phyloP scores from a whole-genome alignment of 352 stramenopile species.

The Blastocystis sp. region DNA sequence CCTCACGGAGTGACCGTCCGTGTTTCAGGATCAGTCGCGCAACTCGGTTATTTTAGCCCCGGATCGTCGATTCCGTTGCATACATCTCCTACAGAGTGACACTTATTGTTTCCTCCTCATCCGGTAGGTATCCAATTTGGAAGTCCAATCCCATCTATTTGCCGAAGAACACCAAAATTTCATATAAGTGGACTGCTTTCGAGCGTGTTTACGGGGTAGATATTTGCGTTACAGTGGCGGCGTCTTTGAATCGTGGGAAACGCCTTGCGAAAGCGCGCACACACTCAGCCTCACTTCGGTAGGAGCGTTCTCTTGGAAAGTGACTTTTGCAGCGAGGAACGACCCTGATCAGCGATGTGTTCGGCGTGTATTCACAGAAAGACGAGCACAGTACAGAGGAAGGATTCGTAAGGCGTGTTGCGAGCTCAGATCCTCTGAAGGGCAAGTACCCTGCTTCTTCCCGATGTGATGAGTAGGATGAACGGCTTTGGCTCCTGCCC shows the following conservation, averaged over 20 bases:
- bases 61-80: constrained; percentile 39
- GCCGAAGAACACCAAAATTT: constrained; percentile 48
- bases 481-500: constrained; percentile 36
- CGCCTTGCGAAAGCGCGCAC: constrained; percentile 36
- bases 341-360: constrained; percentile 13
- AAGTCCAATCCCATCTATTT: constrained; percentile 40
- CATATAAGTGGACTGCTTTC: constrained; percentile 7
- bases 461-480: background rate
- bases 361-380: background rate
- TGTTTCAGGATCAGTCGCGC: constrained; percentile 56
- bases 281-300: constrained; percentile 18
- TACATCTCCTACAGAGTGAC: constrained; percentile 54
- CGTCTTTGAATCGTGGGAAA: constrained; percentile 63
- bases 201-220: background rate
- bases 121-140: constrained; percentile 46
- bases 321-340: constrained; percentile 1
- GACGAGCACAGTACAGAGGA: background rate
- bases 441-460: background rate
- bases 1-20: constrained; percentile 62
- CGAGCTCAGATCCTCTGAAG: constrained; percentile 25
- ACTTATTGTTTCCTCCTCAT: background rate
- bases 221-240: constrained; percentile 60
- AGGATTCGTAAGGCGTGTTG: background rate
- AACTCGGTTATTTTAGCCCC: constrained; percentile 65
- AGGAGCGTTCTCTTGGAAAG: background rate